These are phyloP conservation scores for Gossypium australe DNA, from an alignment of 345 rosid species.

Conservation along the genomic window DNA sequence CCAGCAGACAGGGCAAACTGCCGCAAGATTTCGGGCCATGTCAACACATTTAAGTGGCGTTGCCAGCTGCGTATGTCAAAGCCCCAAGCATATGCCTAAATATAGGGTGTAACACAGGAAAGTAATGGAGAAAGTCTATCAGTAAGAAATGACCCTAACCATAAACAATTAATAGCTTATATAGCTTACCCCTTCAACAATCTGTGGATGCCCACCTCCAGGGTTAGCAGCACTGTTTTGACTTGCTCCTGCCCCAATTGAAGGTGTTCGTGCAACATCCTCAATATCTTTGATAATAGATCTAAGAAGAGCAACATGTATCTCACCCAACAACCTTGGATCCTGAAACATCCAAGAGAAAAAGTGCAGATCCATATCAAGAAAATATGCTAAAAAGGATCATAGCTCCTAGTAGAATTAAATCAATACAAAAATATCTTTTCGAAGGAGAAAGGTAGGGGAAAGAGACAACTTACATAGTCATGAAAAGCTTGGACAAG, in stretches of 20 bases:
- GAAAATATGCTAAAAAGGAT: conserved; percentile 3
- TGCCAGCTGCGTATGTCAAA: conserved; percentile 96
- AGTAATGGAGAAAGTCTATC: conserved; percentile 5
- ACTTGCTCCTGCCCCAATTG: conserved; percentile 66
- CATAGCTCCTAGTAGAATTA: not conserved
- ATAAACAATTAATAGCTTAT: not conserved
- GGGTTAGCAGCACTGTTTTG: conserved; percentile 78
- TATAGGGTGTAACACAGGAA: conserved; percentile 10
- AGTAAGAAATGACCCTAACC: conserved; percentile 16
- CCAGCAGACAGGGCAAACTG: conserved; percentile 87
- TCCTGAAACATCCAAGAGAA: conserved; percentile 45
- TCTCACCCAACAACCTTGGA: conserved; percentile 91
- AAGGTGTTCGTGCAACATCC: conserved; percentile 87
- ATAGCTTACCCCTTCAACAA: conserved; percentile 90
- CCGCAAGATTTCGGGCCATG: conserved; percentile 96
- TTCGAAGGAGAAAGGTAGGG: not conserved
- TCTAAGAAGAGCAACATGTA: conserved; percentile 80
- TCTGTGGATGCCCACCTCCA: conserved; percentile 96
- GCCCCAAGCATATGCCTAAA: conserved; percentile 97
- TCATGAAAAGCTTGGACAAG: conserved; percentile 97
- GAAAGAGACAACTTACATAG: conserved; percentile 49
- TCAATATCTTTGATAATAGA: conserved; percentile 80
- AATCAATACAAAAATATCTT: conserved; percentile 6
- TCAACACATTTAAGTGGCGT: conserved; percentile 66
- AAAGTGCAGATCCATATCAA: conserved; percentile 21